These are phyloP conservation scores for Mycena sanguinolenta DNA, from an alignment of 768 basidiomycete genomes.

Conservation along the genomic window DNA sequence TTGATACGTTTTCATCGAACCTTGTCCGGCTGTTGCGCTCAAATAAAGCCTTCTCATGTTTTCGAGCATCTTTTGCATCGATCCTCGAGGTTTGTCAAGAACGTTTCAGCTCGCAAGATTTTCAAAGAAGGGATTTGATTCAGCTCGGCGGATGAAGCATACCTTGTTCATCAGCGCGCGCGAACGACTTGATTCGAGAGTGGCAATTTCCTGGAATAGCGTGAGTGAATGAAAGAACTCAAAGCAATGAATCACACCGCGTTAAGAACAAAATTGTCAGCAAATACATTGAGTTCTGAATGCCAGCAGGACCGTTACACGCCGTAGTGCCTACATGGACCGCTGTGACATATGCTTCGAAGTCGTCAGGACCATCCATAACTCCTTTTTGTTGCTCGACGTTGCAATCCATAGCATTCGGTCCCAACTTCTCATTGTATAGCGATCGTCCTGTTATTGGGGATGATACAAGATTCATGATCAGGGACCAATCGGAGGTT, in stretches of 20 bases:
- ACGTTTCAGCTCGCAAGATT: too few relatives aligned
- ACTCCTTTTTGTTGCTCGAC: slow-evolving; percentile 47
- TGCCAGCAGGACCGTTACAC: slow-evolving; percentile 56
- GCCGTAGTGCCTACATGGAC: slow-evolving; percentile 69
- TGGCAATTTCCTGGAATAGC: slow-evolving; percentile 43
- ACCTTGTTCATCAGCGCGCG: slow-evolving; percentile 40
- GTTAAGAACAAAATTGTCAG: slow-evolving; percentile 43
- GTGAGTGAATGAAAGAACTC: not conserved
- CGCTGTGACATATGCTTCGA: slow-evolving; percentile 58
- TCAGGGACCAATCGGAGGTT: too few relatives aligned
- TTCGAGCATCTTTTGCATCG: too few relatives aligned
- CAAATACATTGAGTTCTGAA: slow-evolving; percentile 44
- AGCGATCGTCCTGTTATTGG: too few relatives aligned
- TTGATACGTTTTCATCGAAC: not conserved
- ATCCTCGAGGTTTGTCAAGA: too few relatives aligned
- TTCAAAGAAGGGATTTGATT: too few relatives aligned
- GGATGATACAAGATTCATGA: too few relatives aligned
- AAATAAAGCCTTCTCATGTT: too few relatives aligned
- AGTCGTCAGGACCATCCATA: slow-evolving; percentile 40
- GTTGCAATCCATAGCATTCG: slow-evolving; percentile 41
- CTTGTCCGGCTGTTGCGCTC: too few relatives aligned
- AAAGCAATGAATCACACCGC: slow-evolving; percentile 35
- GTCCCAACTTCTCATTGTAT: slow-evolving; percentile 46
- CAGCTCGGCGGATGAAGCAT: too few relatives aligned
- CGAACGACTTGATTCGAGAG: slow-evolving; percentile 42